These are phyloP conservation scores for Lepidopterella palustris DNA, from an alignment of 495 filamentous ascomycete genomes.

Conservation along the genomic window DNA sequence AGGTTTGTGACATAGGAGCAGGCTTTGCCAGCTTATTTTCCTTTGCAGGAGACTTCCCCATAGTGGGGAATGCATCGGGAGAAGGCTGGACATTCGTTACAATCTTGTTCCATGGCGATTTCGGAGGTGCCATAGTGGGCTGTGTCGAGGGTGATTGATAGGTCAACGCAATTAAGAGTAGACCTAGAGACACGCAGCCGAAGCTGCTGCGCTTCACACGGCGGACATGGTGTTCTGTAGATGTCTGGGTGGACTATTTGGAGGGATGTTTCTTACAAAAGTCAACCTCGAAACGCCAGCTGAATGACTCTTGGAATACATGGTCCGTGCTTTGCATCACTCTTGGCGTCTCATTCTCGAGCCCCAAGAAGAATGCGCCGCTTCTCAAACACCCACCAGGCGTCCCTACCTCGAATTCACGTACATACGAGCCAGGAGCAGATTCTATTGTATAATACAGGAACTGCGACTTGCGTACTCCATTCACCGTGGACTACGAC, in stretches of 20 bases:
- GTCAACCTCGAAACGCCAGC: neutral
- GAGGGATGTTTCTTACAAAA: neutral
- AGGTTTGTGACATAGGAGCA: conserved; percentile 6
- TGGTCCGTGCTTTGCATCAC: neutral
- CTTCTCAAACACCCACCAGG: neutral
- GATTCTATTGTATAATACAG: neutral
- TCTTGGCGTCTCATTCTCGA: neutral
- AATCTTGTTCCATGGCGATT: conserved; percentile 32
- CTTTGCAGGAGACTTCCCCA: conserved; percentile 16
- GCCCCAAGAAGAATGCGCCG: neutral
- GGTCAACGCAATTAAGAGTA: conserved; percentile 21
- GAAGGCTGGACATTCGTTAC: conserved; percentile 7
- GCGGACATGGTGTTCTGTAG: conserved; percentile 21
- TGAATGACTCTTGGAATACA: neutral
- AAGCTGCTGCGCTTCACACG: conserved; percentile 38
- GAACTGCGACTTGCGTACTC: neutral
- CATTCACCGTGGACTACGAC: neutral
- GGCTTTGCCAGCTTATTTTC: conserved; percentile 4
- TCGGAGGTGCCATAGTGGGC: conserved; percentile 36
- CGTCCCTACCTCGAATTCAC: neutral
- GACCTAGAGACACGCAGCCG: conserved; percentile 36
- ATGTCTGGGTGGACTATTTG: neutral
- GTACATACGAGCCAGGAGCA: neutral
- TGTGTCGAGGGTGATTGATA: conserved; percentile 20
- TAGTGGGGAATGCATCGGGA: conserved; percentile 5